Percentiles rank a stretch among this genome's conserved stretches.
These are phyloP conservation scores for Zygotorulaspora florentina DNA, from an alignment of 805 yeast genomes.

Conservation along the genomic window DNA sequence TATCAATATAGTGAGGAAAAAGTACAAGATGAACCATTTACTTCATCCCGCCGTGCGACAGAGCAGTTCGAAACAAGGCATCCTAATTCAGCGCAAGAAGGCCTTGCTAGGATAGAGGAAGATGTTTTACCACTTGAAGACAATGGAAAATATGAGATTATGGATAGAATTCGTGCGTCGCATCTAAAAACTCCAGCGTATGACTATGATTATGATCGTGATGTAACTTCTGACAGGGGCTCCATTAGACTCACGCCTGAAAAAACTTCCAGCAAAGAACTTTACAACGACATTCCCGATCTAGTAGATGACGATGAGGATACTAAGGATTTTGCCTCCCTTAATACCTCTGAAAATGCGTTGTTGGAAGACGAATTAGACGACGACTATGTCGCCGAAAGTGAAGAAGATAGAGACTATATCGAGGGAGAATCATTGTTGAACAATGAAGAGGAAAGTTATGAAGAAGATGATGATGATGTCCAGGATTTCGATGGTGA, in stretches of 20 bases:
- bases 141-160: neutral
- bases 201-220: slow-evolving; percentile 3
- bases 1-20: neutral
- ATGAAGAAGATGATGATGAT: slow-evolving; percentile 13
- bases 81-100: neutral
- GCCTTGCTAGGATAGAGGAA: slow-evolving; percentile 3
- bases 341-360: slow-evolving; percentile 34
- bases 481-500: slow-evolving; percentile 17
- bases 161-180: neutral
- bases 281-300: slow-evolving; percentile 55
- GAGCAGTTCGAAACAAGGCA: neutral
- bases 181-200: neutral
- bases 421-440: slow-evolving; percentile 26
- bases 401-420: slow-evolving; percentile 35
- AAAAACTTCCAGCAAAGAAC: slow-evolving; percentile 18
- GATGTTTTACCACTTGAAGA: neutral
- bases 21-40: neutral
- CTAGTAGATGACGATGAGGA: slow-evolving; percentile 79
- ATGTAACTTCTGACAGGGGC: slow-evolving; percentile 9
- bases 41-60: neutral
- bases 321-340: slow-evolving; percentile 27
- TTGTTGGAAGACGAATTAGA: slow-evolving; percentile 29
- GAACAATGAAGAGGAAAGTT: slow-evolving; percentile 12
- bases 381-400: slow-evolving; percentile 18
- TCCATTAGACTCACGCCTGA: slow-evolving; percentile 21